Percentiles rank a stretch among this genome's conserved stretches.
Evolutionary conservation across 768 basidiomycete genomes (phyloP).

Genomic region (Guyanaporus albipodus): DNA sequence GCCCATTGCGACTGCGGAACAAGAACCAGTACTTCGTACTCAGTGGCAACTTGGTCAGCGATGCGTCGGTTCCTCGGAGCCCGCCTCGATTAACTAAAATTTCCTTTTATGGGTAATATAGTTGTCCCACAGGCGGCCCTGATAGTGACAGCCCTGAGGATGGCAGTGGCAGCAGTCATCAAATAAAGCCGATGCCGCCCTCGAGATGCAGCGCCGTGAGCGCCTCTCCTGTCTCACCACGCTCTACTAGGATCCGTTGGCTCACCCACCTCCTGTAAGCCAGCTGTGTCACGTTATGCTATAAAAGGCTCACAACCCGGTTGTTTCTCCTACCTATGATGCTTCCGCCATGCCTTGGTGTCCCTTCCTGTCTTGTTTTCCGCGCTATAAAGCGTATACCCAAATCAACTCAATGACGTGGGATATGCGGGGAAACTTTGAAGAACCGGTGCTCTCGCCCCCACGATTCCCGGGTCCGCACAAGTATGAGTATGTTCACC

Average conservation of each 20-base stretch:
- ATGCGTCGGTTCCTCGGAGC: not conserved
- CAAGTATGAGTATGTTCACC: conserved; percentile 24
- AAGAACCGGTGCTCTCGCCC: conserved; percentile 13
- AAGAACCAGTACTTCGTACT: too few relatives aligned
- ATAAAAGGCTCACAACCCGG: conserved; percentile 22
- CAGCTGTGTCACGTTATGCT: conserved; percentile 7
- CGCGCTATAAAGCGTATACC: conserved; percentile 33
- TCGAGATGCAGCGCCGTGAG: conserved; percentile 18
- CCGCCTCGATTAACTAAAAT: conserved; percentile 18
- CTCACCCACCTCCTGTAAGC: conserved; percentile 19
- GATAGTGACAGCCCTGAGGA: not conserved
- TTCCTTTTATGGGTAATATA: conserved; percentile 13
- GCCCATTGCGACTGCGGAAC: too few relatives aligned
- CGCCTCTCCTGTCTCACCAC: conserved; percentile 14
- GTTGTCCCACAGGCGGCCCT: conserved; percentile 1
- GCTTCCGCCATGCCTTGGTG: conserved; percentile 28
- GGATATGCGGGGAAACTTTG: conserved; percentile 22
- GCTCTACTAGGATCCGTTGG: conserved; percentile 27
- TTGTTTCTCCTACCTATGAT: conserved; percentile 5
- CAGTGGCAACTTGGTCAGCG: too few relatives aligned
- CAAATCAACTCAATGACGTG: conserved; percentile 30
- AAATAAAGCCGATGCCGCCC: conserved; percentile 28
- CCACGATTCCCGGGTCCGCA: conserved; percentile 12
- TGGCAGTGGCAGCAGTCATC: conserved; percentile 15
- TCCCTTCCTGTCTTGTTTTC: conserved; percentile 29